phyloP scores from a whole-genome alignment of 495 filamentous ascomycete species.

The Sordaria brevicollis region DNA sequence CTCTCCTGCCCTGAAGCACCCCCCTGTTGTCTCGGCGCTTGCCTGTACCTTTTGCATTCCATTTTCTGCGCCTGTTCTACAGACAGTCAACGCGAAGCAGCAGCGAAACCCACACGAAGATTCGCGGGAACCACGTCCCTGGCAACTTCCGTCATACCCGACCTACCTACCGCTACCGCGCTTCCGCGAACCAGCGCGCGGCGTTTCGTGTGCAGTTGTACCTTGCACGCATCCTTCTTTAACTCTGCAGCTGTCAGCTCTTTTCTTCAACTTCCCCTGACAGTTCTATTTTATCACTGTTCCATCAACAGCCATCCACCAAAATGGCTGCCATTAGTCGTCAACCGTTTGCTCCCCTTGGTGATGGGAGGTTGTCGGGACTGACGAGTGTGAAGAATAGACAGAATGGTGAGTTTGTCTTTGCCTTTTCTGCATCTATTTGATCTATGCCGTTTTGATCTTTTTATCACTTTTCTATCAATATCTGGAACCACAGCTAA shows the following conservation, averaged over 20 bases:
- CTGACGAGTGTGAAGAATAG: slow-evolving; percentile 50
- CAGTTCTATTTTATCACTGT: not conserved
- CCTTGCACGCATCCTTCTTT: not conserved
- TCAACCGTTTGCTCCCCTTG: slow-evolving; percentile 49
- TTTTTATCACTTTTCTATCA: not conserved
- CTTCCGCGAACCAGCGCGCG: not conserved
- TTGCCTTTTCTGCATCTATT: slow-evolving; percentile 6
- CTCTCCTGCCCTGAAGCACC: not conserved
- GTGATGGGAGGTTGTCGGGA: slow-evolving; percentile 40
- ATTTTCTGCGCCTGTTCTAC: not conserved
- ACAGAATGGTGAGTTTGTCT: slow-evolving; percentile 49
- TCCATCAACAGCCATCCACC: slow-evolving; percentile 4
- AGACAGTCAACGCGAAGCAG: not conserved
- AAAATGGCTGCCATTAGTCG: slow-evolving; percentile 37
- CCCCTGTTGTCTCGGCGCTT: not conserved
- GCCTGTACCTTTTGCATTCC: not conserved
- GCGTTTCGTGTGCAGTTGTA: not conserved
- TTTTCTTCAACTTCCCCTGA: not conserved
- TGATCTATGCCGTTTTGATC: slow-evolving; percentile 3
- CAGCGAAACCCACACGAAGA: not conserved
- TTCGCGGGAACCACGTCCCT: not conserved
- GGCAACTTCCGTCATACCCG: not conserved
- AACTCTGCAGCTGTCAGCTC: not conserved
- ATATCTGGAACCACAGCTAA: not conserved
- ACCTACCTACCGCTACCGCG: not conserved